Evolutionary conservation across 805 yeast species (phyloP), one percentile per base, ranked within the genome.

Genomic region (Ogataea philodendri): DNA sequence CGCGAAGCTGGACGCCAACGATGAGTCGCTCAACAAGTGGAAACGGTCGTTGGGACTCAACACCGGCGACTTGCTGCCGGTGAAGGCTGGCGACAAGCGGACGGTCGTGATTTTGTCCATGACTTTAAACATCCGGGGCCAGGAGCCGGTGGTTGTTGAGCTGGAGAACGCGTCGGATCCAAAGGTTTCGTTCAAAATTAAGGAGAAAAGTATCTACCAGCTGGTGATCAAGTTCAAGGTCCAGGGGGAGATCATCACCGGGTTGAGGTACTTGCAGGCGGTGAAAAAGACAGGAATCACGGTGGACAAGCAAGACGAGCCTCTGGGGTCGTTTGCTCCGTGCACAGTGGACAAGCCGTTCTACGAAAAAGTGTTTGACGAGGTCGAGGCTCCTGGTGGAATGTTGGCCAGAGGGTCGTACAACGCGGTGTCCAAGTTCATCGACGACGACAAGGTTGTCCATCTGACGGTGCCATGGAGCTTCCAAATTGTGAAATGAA

Each of bases 301-400:
- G 16, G 86, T 89, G 25, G 95, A 86, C 57, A 85, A 82, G 56
- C 64, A 80, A 26, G 94, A 85, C 46, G 95, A 87, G 59, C 93
- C 89, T 28, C 72, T 87, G 57, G 97, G 97, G 3, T 81, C 93
- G 3, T 89, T 81, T 59, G 89, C 95, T 7, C 97, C 97, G 49
- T 84, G 77, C 59, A 87, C 96, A 3, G 69, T 65, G 39, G 85
- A 76, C 26, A 84, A 81, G 55, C 95, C 95, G 7, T 81, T 60
- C 56, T 88, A 88, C 58, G 96, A 87, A 55, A 46, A 51, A 16
- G 60, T 55, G 24, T 81, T 78, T 47, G 83, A 81, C 8, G 84
- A 74, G 53, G 88, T 84, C 41, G 95, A 87, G 60, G 96, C 96
- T 5, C 97, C 97, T 22, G 72, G 86, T 29, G 97, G 97, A 1